Evolutionary conservation across 495 filamentous ascomycete genomes (phyloP).

Genomic region (Jackrogersella multiformis): DNA sequence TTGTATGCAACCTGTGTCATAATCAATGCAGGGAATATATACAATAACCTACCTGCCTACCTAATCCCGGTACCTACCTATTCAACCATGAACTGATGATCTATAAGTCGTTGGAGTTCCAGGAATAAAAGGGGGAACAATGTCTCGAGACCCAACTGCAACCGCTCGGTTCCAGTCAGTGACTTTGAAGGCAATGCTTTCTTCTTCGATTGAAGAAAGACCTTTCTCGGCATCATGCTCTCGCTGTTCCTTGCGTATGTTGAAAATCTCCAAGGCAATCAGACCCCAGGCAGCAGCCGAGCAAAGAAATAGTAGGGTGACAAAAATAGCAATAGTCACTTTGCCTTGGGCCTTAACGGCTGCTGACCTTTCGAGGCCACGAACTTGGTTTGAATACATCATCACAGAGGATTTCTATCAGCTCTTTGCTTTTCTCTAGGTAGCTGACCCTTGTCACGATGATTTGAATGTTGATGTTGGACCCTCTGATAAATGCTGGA

Average conservation of each 20-base stretch:
- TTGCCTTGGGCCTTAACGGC: not conserved
- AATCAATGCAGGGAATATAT: too few relatives aligned
- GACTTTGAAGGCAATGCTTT: not conserved
- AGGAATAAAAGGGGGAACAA: not conserved
- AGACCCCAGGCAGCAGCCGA: not conserved
- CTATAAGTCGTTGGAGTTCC: not conserved
- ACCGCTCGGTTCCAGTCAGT: not conserved
- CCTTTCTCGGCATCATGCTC: not conserved
- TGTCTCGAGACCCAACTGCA: not conserved
- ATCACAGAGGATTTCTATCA: too few relatives aligned
- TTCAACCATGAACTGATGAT: not conserved
- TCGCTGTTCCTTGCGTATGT: not conserved
- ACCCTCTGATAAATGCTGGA: not conserved
- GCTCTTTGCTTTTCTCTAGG: not conserved
- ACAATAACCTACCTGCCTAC: too few relatives aligned
- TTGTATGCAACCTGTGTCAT: too few relatives aligned
- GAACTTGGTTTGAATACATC: not conserved
- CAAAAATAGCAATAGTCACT: not conserved
- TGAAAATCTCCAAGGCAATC: not conserved
- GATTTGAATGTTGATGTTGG: too few relatives aligned
- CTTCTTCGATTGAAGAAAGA: not conserved
- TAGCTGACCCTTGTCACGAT: not conserved
- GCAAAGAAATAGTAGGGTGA: not conserved
- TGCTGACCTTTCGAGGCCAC: not conserved
- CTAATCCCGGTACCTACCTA: too few relatives aligned